Base-by-base conservation (phyloP, 1,139 yeast species). In the Suhomyces ambrosiae region DNA sequence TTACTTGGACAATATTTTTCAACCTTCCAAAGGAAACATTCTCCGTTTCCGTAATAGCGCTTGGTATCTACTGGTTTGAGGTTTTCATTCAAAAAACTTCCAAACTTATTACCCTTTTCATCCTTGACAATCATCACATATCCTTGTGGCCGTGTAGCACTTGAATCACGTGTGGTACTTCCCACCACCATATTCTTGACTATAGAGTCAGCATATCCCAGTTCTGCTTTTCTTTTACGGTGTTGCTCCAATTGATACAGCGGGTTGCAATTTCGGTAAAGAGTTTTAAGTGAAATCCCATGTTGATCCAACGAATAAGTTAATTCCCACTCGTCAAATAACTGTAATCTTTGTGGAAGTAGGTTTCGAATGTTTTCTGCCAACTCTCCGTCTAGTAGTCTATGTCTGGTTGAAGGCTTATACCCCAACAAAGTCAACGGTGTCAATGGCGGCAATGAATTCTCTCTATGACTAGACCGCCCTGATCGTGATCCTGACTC, bases 11-110 rank as follows among this genome's bases (percentile, higher is more conserved):
- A 53, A 35, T 46, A 54, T 36, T 43, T 49, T 35, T 79, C 84
- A 24, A 74, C 56, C 52, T 85, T 86, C 97, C 97, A 92, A 23
- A 92, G 70, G 52, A 90, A 89, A 54, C 97, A 88, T 59, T 92
- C 97, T 1, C 97, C 97, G 60, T 89, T 90, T 2, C 98, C 98
- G 51, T 82, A 86, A 61, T 82, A 92, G 41, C 89, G 71, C 53
- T 77, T 76, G 34, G 80, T 80, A 33, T 83, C 89, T 49, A 82
- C 72, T 4, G 89, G 83, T 44, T 76, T 80, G 40, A 86, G 74
- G 40, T 78, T 71, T 48, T 88, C 96, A 59, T 88, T 92, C 37
- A 82, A 53, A 56, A 80, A 94, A 9, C 90, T 86, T 0, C 99
- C 99, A 67, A 92, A 92, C 32, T 79, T 62, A 23, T 79, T 74